phyloP scores from a whole-genome alignment of 2,329 filamentous ascomycete species.

The Acrocalymma vagum region DNA sequence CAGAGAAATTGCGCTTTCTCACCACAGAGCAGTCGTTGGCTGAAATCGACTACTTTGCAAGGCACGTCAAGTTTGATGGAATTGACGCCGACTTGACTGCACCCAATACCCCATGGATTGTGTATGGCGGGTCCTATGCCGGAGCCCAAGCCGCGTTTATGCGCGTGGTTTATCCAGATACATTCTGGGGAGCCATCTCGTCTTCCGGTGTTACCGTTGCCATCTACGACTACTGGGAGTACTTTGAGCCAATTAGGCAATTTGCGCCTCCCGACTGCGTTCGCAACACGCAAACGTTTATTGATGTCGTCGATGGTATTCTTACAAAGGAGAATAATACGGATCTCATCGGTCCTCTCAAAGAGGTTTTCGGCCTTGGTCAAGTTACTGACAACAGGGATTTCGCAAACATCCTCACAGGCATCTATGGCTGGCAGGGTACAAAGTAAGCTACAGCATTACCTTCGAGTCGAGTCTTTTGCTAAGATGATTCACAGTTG shows the following conservation, averaged over 20 bases:
- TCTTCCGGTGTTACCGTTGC: constrained; percentile 82
- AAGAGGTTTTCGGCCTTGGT: constrained; percentile 61
- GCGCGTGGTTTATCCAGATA: constrained; percentile 77
- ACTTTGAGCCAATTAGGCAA: constrained; percentile 66
- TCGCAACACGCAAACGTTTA: constrained; percentile 67
- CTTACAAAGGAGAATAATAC: constrained; percentile 59
- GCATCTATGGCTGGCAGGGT: constrained; percentile 62
- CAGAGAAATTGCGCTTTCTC: constrained; percentile 79
- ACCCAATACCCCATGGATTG: constrained; percentile 73
- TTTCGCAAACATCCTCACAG: constrained; percentile 60
- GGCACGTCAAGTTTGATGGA: constrained; percentile 74
- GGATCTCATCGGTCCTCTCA: constrained; percentile 55
- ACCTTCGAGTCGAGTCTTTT: too few species aligned
- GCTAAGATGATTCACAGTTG: too few species aligned
- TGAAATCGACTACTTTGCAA: constrained; percentile 82
- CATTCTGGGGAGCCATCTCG: constrained; percentile 81
- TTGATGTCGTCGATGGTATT: constrained; percentile 67
- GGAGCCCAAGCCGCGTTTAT: constrained; percentile 81
- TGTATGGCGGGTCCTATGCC: constrained; percentile 85
- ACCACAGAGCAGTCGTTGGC: constrained; percentile 84
- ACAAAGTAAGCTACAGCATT: constrained; percentile 37
- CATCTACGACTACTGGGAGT: constrained; percentile 78
- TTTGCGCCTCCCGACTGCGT: constrained; percentile 71
- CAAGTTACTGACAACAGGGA: constrained; percentile 61
- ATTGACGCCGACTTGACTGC: constrained; percentile 73